Evolutionary conservation across 1,284 basidiomycete species (phyloP), one percentile per base, ranked within the genome.

Genomic region (Xanthoconium separans): DNA sequence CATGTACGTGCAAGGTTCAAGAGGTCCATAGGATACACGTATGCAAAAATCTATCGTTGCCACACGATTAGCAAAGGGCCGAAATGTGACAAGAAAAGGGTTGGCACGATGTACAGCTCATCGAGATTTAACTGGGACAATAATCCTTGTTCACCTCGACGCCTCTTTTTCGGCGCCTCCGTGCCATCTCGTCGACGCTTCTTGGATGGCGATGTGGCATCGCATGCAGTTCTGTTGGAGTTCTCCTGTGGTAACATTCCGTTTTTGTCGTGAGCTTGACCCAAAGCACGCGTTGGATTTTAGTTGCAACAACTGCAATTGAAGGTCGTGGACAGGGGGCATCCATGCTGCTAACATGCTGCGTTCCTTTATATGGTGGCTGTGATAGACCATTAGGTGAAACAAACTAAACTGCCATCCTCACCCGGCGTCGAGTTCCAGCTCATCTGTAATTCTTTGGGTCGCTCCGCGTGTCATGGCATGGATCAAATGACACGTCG

Each of bases 301-400:
- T 31, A 27, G 43, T 24, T 36, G 58, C 20, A 18, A 37, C 61
- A 58, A 58, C 22, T 42, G 58, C 29, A 44, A 57, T 42, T 61
- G 31, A 44, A 57, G 29, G 60, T 42, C 52, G 30, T 47, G 47
- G 39, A 47, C 60, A 60, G 58, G 58, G 50, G 37, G 18, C 18
- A 39, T 39, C 37, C 37, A 39, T 33, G 31, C 31, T 13, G 31
- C 33, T 34, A 34, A 15, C 34, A 15, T 15, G 34, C 34, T 15
- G 34, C 31, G 31, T 33, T 33, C 31, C 31, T 33, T 33, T 33
- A 27, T 61, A 53, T 57, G 10, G 41, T 58, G 61, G 61, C 59
- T 37, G 51, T 58, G 58, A 48, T 45, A 89, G 27, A 4, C 6
- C 6, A 27, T 27, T 27, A 7, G 7, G 22, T 22, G 22, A 22